A percentile compares a stretch with the other conserved stretches of the same genome.
Conservation (phyloP, 2,329 filamentous ascomycete genomes). For the Ophiostoma sp. region DNA sequence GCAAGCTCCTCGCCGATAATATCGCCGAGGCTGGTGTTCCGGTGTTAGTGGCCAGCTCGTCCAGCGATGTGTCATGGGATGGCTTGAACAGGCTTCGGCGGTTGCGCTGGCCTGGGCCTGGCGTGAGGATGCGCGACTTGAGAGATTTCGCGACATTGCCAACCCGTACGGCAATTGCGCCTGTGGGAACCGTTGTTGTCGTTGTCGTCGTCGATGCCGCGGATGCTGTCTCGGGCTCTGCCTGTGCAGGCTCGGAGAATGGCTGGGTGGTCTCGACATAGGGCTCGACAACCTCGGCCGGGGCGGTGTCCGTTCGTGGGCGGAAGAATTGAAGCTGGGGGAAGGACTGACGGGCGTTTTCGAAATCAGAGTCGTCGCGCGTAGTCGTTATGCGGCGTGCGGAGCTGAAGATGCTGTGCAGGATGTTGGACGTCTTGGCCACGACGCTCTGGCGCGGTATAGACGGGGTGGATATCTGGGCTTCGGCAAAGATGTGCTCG, state of each 20-base stretch:
- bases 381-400: slow-evolving; percentile 16
- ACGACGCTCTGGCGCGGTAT: slow-evolving; percentile 17
- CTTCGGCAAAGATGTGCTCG: slow-evolving; percentile 34
- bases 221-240: background rate
- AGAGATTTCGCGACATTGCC: background rate
- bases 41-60: slow-evolving; percentile 21
- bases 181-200: background rate
- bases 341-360: slow-evolving; percentile 24
- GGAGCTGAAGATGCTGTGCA: slow-evolving; percentile 25
- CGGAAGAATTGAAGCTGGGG: slow-evolving; percentile 25
- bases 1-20: slow-evolving; percentile 14
- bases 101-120: slow-evolving; percentile 16
- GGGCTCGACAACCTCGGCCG: slow-evolving; percentile 1
- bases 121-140: slow-evolving; percentile 21
- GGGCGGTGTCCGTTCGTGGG: slow-evolving; percentile 17
- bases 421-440: slow-evolving; percentile 22
- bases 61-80: slow-evolving; percentile 16
- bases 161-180: background rate
- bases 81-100: slow-evolving; percentile 9
- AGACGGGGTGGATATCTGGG: slow-evolving; percentile 32
- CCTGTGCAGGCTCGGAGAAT: background rate
- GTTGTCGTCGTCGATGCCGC: background rate
- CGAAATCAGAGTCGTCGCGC: slow-evolving; percentile 19
- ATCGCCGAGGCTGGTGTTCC: slow-evolving; percentile 14
- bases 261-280: background rate